Percentiles rank a stretch among this genome's conserved stretches.
These are phyloP conservation scores for Epichloe amarillans DNA, from an alignment of 2,329 filamentous ascomycete species.

Conservation along the genomic window DNA sequence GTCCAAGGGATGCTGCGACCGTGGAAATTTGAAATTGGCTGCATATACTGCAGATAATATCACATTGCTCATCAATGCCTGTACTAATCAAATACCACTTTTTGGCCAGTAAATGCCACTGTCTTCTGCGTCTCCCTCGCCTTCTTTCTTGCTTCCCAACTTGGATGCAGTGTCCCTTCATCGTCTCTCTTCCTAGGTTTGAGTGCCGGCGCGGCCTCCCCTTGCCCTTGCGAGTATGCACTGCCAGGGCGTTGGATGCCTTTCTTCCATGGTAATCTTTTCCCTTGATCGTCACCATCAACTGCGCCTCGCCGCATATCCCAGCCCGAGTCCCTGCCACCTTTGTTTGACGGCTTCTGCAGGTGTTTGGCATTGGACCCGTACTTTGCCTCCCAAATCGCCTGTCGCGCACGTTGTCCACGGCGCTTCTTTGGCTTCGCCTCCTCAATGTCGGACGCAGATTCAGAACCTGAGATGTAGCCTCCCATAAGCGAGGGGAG, in stretches of 20 bases:
- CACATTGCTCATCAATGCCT: neutral
- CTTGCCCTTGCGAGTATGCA: neutral
- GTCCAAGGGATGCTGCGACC: neutral
- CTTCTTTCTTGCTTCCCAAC: constrained; percentile 14
- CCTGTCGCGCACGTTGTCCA: constrained; percentile 65
- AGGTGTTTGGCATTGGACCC: constrained; percentile 58
- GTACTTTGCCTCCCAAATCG: constrained; percentile 71
- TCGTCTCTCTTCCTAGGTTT: constrained; percentile 30
- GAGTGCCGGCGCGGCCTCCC: constrained; percentile 10
- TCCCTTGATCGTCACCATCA: constrained; percentile 23
- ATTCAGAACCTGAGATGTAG: constrained; percentile 66
- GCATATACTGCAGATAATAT: neutral
- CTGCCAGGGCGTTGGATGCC: constrained; percentile 27
- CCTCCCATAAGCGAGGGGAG: constrained; percentile 66
- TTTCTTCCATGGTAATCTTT: constrained; percentile 39
- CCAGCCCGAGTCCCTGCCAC: constrained; percentile 38
- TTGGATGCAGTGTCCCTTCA: constrained; percentile 39
- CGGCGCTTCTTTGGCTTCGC: constrained; percentile 56
- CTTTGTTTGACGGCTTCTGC: constrained; percentile 23
- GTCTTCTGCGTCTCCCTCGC: constrained; percentile 11
- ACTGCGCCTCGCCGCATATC: constrained; percentile 43
- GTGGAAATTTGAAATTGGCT: neutral
- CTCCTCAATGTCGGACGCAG: constrained; percentile 52
- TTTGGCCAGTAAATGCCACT: constrained; percentile 11
- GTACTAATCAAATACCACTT: constrained; percentile 14